These are phyloP conservation scores for Huntiella decipiens DNA, from an alignment of 2,329 filamentous ascomycete genomes.

Conservation along the genomic window DNA sequence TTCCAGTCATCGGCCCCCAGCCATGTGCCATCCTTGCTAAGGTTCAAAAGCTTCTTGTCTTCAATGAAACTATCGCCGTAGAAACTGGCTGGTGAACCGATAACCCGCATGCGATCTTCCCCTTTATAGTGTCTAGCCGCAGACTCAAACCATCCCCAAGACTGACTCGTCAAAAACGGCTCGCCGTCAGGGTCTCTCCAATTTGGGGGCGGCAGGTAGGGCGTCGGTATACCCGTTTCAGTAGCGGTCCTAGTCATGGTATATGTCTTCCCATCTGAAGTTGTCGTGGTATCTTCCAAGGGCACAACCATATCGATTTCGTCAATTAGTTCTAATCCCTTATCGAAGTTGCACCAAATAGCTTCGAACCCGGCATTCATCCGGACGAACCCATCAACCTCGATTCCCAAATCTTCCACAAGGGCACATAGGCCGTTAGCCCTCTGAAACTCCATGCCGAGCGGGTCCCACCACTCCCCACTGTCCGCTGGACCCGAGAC, in stretches of 20 bases:
- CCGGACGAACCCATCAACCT: constrained; percentile 29
- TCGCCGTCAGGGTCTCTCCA: constrained; percentile 17
- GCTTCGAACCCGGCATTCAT: constrained; percentile 34
- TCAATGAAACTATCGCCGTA: constrained; percentile 4
- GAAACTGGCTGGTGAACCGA: constrained; percentile 18
- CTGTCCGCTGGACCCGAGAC: constrained; percentile 18
- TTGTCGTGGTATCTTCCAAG: neutral
- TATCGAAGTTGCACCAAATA: constrained; percentile 32
- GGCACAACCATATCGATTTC: constrained; percentile 29
- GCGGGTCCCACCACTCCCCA: neutral
- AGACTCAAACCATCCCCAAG: constrained; percentile 27
- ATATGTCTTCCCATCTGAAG: constrained; percentile 6
- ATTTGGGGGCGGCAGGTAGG: constrained; percentile 12
- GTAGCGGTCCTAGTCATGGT: constrained; percentile 2
- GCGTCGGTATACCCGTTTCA: constrained; percentile 20
- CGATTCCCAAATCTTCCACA: constrained; percentile 21
- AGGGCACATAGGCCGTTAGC: constrained; percentile 28
- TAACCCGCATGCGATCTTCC: constrained; percentile 22
- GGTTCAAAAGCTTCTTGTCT: constrained; percentile 22
- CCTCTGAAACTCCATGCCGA: constrained; percentile 28
- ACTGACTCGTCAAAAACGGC: constrained; percentile 22
- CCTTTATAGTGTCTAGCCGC: constrained; percentile 25
- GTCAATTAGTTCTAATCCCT: constrained; percentile 23
- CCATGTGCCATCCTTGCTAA: constrained; percentile 25
- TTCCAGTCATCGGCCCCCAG: constrained; percentile 14